Evolutionary conservation across 2,329 filamentous ascomycete genomes (phyloP).

Genomic region (Paecilomyces fulvus): DNA sequence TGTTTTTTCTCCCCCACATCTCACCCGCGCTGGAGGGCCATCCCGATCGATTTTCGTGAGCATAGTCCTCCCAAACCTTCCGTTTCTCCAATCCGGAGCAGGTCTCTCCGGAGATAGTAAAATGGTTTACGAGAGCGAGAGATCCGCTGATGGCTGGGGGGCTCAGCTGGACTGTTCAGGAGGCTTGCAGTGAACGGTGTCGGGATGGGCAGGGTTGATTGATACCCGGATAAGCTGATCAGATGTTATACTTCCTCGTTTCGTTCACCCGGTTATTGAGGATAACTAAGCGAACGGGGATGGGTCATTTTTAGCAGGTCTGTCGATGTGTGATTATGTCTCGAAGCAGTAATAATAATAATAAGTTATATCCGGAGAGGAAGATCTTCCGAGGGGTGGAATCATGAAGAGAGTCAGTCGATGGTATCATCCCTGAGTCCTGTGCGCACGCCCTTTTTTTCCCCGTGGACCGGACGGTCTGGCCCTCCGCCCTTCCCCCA

Average conservation of each 20-base stretch:
- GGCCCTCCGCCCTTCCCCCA: slow-evolving; percentile 3
- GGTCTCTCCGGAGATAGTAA: background rate
- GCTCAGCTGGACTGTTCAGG: background rate
- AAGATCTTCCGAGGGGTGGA: too few species aligned
- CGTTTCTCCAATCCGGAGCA: background rate
- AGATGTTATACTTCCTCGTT: too few species aligned
- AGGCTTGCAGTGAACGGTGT: background rate
- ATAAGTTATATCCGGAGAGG: too few species aligned
- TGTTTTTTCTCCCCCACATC: background rate
- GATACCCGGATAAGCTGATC: too few species aligned
- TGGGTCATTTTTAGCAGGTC: too few species aligned
- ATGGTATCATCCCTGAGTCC: background rate
- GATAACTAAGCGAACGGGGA: too few species aligned
- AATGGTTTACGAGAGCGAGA: too few species aligned
- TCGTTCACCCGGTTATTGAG: too few species aligned
- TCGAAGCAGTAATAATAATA: too few species aligned
- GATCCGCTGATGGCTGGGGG: background rate
- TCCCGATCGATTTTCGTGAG: background rate
- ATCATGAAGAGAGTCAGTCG: background rate
- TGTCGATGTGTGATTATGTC: too few species aligned
- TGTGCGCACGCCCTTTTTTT: background rate
- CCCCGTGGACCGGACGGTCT: background rate
- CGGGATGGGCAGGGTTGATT: too few species aligned
- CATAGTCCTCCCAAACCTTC: background rate
- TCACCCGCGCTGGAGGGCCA: background rate